A percentile compares a stretch with the other conserved stretches of the same genome.
Conservation (phyloP, 2,329 filamentous ascomycete genomes). For the Coniochaeta hoffmannii region DNA sequence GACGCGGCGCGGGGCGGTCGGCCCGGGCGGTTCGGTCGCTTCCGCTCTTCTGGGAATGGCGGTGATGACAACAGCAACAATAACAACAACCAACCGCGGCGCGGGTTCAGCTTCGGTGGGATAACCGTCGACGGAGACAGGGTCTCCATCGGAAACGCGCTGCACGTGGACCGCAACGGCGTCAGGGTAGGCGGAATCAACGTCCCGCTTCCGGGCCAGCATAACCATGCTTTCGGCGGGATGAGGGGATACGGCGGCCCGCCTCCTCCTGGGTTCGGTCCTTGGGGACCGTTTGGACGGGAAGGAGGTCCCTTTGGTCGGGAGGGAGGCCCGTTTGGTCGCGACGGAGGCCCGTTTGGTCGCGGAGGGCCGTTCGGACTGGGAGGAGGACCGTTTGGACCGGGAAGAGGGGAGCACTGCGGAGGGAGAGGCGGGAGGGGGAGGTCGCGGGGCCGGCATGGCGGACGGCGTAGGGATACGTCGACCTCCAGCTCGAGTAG, state of each 20-base stretch:
- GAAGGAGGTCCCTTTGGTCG: background rate
- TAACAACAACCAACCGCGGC: background rate
- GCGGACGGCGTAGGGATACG: slow-evolving; percentile 11
- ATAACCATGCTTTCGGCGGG: background rate
- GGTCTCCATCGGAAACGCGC: slow-evolving; percentile 32
- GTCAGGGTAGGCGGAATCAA: slow-evolving; percentile 33
- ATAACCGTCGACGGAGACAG: slow-evolving; percentile 35
- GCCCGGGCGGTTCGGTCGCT: slow-evolving; percentile 11
- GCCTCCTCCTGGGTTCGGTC: background rate
- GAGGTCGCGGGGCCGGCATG: slow-evolving; percentile 6
- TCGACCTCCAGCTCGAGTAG: slow-evolving; percentile 14
- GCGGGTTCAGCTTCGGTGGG: slow-evolving; percentile 27
- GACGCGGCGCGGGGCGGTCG: background rate
- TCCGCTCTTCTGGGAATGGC: slow-evolving; percentile 10
- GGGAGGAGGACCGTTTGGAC: background rate
- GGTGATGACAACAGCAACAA: background rate
- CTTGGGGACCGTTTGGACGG: slow-evolving; percentile 6
- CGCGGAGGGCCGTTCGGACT: background rate
- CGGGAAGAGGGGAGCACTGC: slow-evolving; percentile 7
- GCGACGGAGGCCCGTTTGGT: background rate
- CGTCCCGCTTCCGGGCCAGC: background rate
- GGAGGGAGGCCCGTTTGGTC: background rate
- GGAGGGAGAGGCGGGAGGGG: slow-evolving; percentile 6
- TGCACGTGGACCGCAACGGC: slow-evolving; percentile 36
- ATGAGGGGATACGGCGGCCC: background rate